Percentiles rank a stretch among this genome's conserved stretches.
Conservation (phyloP, 2,329 filamentous ascomycete genomes). For the Ilyonectria mors-panacis region DNA sequence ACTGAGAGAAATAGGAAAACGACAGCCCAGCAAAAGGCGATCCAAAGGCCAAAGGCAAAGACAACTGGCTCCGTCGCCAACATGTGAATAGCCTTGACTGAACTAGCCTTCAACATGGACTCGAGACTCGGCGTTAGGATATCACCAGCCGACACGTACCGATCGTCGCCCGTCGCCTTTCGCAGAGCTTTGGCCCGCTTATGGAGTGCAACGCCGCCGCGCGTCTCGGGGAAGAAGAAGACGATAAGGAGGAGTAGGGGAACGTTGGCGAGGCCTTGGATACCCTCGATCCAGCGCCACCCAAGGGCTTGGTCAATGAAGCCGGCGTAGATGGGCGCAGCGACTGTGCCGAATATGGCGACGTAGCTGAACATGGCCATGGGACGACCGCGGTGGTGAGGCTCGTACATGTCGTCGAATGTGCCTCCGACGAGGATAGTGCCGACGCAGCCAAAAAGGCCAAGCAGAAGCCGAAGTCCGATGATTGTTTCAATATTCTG, state of each 20-base stretch:
- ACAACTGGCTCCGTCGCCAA: slow-evolving; percentile 43
- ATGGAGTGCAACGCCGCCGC: slow-evolving; percentile 40
- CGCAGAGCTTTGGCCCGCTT: slow-evolving; percentile 41
- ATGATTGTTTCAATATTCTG: slow-evolving; percentile 42
- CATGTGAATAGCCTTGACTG: slow-evolving; percentile 44
- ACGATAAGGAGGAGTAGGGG: slow-evolving; percentile 37
- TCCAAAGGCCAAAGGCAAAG: slow-evolving; percentile 44
- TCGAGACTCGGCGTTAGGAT: slow-evolving; percentile 41
- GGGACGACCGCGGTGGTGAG: slow-evolving; percentile 40
- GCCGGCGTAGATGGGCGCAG: slow-evolving; percentile 40
- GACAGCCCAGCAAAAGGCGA: slow-evolving; percentile 44
- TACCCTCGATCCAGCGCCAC: slow-evolving; percentile 45
- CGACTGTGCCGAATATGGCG: slow-evolving; percentile 43
- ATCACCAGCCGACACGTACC: slow-evolving; percentile 41
- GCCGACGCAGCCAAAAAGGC: slow-evolving; percentile 44
- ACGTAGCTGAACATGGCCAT: slow-evolving; percentile 46
- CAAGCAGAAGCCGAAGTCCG: slow-evolving; percentile 38
- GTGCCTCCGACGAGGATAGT: slow-evolving; percentile 44
- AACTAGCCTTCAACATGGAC: slow-evolving; percentile 42
- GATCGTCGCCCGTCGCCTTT: slow-evolving; percentile 41
- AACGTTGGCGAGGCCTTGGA: slow-evolving; percentile 41
- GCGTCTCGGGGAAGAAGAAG: slow-evolving; percentile 42
- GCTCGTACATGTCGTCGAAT: slow-evolving; percentile 45
- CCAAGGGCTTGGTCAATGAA: slow-evolving; percentile 41
- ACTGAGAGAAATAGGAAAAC: slow-evolving; percentile 44